Base-by-base conservation (phyloP, 805 yeast species). In the Suhomyces pyralidae region DNA sequence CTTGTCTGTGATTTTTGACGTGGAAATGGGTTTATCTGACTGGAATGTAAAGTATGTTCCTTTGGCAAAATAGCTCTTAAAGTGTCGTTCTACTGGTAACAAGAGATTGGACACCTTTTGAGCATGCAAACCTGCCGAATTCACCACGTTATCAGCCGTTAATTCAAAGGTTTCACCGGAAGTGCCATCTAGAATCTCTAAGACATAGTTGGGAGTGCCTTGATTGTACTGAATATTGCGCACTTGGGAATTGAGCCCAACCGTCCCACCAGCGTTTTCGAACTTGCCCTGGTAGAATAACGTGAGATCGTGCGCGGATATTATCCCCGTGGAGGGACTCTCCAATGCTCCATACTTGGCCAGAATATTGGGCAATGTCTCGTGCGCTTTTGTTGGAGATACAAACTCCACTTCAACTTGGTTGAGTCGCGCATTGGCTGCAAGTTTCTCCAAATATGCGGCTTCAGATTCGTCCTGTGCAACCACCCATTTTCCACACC, bases 401-500 rank as follows among this genome's bases (percentile, higher is more conserved):
- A 89, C 64, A 62, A 85, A 78, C 28, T 81, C 79, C 0, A 86
- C 82, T 0, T 88, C 86, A 9, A 74, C 83, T 1, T 80, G 83
- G 9, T 87, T 65, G 2, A 64, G 65, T 3, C 68, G 63, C 4
- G 90, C 80, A 48, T 79, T 80, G 8, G 67, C 67, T 58, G 80
- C 77, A 55, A 91, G 61, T 22, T 70, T 66, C 40, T 82, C 79
- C 42, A 91, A 71, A 61, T 81, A 83, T 25, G 83, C 83, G 40
- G 72, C 76, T 61, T 91, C 92, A 0, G 55, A 55, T 20, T 83
- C 90, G 47, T 76, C 76, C 64, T 90, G 96, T 0, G 97, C 97
- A 14, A 91, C 91, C 3, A 91, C 70, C 91, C 96, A 88, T 65
- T 91, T 85, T 17, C 94, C 97, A 69, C 96, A 87, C 45, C 77